Evolutionary conservation across 1,284 basidiomycete species (phyloP).

Genomic region (Cutaneotrichosporon cyanovorans): DNA sequence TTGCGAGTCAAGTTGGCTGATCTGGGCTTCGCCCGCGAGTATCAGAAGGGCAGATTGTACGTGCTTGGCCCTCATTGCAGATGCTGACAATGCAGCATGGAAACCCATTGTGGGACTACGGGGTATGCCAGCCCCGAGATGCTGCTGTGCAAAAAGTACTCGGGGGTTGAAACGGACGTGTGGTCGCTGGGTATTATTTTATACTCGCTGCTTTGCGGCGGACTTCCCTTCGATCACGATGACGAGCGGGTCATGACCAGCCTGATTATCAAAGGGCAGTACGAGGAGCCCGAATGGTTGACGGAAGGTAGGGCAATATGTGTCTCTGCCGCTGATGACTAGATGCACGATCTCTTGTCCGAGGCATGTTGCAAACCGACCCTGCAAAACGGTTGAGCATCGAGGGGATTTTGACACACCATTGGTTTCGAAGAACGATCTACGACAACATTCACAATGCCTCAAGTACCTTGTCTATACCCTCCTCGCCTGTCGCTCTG

Average conservation of each 20-base stretch:
- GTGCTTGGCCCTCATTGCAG: slow-evolving; percentile 7
- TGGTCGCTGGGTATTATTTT: slow-evolving; percentile 97
- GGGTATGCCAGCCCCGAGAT: slow-evolving; percentile 89
- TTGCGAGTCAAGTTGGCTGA: slow-evolving; percentile 86
- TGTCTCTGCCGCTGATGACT: slow-evolving; percentile 7
- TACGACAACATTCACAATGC: slow-evolving; percentile 36
- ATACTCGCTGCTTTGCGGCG: slow-evolving; percentile 87
- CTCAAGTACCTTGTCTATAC: slow-evolving; percentile 17
- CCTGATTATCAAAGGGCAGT: slow-evolving; percentile 79
- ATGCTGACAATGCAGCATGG: slow-evolving; percentile 51
- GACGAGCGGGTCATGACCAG: slow-evolving; percentile 82
- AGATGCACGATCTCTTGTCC: slow-evolving; percentile 78
- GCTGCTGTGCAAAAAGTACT: slow-evolving; percentile 79
- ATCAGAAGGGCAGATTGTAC: slow-evolving; percentile 63
- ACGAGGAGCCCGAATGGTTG: slow-evolving; percentile 85
- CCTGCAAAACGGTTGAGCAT: slow-evolving; percentile 69
- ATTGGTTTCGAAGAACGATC: slow-evolving; percentile 70
- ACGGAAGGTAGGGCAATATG: slow-evolving; percentile 56
- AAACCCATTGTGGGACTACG: slow-evolving; percentile 95
- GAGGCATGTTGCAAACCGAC: slow-evolving; percentile 70
- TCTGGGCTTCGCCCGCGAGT: slow-evolving; percentile 94
- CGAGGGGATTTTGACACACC: slow-evolving; percentile 74
- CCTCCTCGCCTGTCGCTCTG: slow-evolving; percentile 5
- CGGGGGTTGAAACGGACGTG: slow-evolving; percentile 87
- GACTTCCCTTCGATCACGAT: slow-evolving; percentile 95